Base-by-base conservation (phyloP, 2,329 filamentous ascomycete species). In the Alternaria hordeiaustralica region DNA sequence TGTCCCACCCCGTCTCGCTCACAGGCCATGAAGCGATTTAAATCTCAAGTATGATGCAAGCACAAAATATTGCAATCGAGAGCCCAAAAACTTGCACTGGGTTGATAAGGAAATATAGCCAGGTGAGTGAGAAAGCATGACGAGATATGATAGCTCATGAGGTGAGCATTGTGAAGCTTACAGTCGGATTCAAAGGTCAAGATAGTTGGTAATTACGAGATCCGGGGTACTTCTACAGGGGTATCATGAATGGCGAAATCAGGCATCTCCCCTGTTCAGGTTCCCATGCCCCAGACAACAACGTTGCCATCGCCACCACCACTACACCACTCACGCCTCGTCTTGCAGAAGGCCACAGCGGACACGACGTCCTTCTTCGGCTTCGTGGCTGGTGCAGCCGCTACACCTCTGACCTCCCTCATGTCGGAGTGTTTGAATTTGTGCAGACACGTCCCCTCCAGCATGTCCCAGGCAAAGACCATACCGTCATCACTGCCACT, bases 391-490 rank as follows among this genome's bases (percentile, higher is more conserved):
- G 26, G 49, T 1, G 41, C 88, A 82, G 51, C 18, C 47, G 26
- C 63, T 23, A 64, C 69, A 18, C 65, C 71, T 44, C 63, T 63
- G 10, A 72, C 60, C 33, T 75, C 75, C n/a, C 70, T 73, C 70
- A 75, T 73, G 49, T 75, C 70, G 5, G 75, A 76, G 63, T 85
- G 84, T 36, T 77, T 80, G 6, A 97, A 80, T 68, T 84, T 88
- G 30, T 91, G 88, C 61, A 88, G 84, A 55, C 92, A 77, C 58
- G 89, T 87, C 1, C 93, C 94, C 6, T 87, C 90, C 58, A 97
- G 78, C 20, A 97, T 82, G 81, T 97, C 94, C 95, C 95, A 98
- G 2, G 89, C 92, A 83, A 90, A 90, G 8, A 94, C 80, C 72
- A 85, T 84, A 3, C 91, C 92, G 64, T 90, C 84, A 80, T 97